Evolutionary conservation across 1,284 basidiomycete species (phyloP).

Genomic region (Pyrrhoderma noxium): DNA sequence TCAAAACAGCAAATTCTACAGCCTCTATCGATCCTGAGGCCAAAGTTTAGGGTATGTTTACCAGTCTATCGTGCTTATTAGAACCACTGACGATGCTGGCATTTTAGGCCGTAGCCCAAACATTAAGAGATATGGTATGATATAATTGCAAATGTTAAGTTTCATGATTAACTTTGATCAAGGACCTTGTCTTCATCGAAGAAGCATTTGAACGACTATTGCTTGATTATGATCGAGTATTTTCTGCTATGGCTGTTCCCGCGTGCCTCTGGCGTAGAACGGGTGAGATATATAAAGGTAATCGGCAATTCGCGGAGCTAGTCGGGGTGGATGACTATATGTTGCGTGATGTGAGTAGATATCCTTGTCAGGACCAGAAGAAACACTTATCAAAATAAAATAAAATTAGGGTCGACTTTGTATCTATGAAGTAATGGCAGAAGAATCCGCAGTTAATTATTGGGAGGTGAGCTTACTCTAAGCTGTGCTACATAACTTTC

Average conservation of each 20-base stretch:
- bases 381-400: neutral
- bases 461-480: conserved; percentile 81
- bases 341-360: conserved; percentile 61
- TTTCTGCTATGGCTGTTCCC: conserved; percentile 93
- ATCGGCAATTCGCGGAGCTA: conserved; percentile 88
- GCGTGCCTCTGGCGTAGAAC: conserved; percentile 96
- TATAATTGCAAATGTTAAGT: neutral
- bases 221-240: conserved; percentile 93
- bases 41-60: conserved; percentile 76
- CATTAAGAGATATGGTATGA: conserved; percentile 76
- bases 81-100: conserved; percentile 13
- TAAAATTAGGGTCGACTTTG: conserved; percentile 75
- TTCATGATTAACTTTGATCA: conserved; percentile 16
- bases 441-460: conserved; percentile 94
- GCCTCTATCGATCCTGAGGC: conserved; percentile 83
- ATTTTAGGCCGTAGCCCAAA: conserved; percentile 76
- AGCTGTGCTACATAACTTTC: neutral
- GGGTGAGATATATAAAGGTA: conserved; percentile 98
- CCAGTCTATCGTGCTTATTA: conserved; percentile 6
- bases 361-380: conserved; percentile 18
- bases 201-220: conserved; percentile 95
- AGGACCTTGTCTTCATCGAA: conserved; percentile 96
- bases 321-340: conserved; percentile 78
- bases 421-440: conserved; percentile 96
- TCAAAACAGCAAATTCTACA: conserved; percentile 87